Evolutionary conservation across 2,329 filamentous ascomycete genomes (phyloP), one percentile per base, ranked within the genome.

Genomic region (Podosphaera xanthii): DNA sequence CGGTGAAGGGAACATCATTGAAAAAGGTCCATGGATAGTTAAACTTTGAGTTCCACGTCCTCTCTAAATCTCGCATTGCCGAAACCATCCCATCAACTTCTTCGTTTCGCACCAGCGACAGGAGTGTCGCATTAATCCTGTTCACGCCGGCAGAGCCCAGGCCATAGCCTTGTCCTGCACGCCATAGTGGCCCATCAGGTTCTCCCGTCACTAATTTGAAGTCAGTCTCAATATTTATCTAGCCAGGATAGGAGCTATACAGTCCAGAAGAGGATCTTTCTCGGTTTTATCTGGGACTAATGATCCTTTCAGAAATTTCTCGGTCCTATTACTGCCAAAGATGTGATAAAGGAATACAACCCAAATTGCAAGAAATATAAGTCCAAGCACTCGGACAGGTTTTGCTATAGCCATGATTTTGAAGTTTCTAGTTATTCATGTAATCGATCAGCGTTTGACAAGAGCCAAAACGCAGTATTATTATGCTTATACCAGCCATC

Each of bases 1-100:
- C 86, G 2, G 85, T 83, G 69, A 98, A 98, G 14, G 87, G 87
- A 58, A 87, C 83, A 68, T 98, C 91, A 73, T 98, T 98, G 78
- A 98, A 94, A 71, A 98, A 98, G 7, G 89, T 96, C 88, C 92
- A 98, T 0, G 92, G 92, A 69, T 98, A 98, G 75, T 98, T 98
- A 80, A 97, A 98, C 70, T 98, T 98, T 76, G 81, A 77, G 69
- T 98, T 98, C 89, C 90, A 98, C 0, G 91, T 97, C 64, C 85
- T 76, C 73, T 98, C 92, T 61, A 98, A 77, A 68, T 98, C 91
- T 59, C 73, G 73, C 87, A 98, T 98, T 34, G 89, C 88, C 69
- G 84, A 80, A 34, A 97, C 75, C 76, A 98, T 86, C 54, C 84
- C 86, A 31, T 81, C 73, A 35, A 96, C 74, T 74, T 98, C 92